A percentile compares a stretch with the other conserved stretches of the same genome.
These are phyloP conservation scores for Talaromyces albobiverticillius DNA, from an alignment of 2,329 filamentous ascomycete species.

Conservation along the genomic window DNA sequence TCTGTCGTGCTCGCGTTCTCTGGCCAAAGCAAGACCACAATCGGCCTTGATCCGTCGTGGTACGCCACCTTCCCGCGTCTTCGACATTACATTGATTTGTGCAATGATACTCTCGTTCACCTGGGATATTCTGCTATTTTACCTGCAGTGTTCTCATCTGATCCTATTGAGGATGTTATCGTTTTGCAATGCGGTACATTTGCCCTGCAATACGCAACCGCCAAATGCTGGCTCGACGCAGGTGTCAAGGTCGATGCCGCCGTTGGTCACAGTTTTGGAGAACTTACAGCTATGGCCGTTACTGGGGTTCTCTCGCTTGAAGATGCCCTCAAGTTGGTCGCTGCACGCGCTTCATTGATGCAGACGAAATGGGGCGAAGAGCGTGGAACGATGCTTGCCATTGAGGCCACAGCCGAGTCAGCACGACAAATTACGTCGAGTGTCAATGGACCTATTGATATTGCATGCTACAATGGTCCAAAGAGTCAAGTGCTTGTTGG, in stretches of 20 bases:
- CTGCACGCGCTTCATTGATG: conserved; percentile 31
- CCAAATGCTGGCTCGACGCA: conserved; percentile 2
- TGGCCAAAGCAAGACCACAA: conserved; percentile 12
- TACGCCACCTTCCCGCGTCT: conserved; percentile 1
- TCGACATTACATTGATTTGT: conserved; percentile 1
- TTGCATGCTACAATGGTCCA: conserved; percentile 27
- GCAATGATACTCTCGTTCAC: not conserved
- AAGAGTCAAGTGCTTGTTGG: conserved; percentile 24
- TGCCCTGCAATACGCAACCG: conserved; percentile 2
- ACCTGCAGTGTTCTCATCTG: not conserved
- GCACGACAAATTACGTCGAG: conserved; percentile 1
- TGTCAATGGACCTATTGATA: conserved; percentile 21
- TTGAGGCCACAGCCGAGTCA: conserved; percentile 23
- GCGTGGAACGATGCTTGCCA: conserved; percentile 30
- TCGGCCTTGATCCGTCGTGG: conserved; percentile 4
- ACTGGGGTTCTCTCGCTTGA: conserved; percentile 11
- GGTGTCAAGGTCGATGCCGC: conserved; percentile 1
- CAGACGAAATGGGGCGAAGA: conserved; percentile 31
- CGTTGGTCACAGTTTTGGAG: conserved; percentile 19
- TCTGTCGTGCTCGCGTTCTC: conserved; percentile 7
- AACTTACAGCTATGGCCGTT: conserved; percentile 17
- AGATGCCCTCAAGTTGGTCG: conserved; percentile 30
- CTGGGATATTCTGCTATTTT: not conserved
- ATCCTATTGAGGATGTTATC: not conserved
- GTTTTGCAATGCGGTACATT: conserved; percentile 5